A percentile compares a stretch with the other conserved stretches of the same genome.
phyloP scores from a whole-genome alignment of 768 basidiomycete species.

The Goffeauzyma gilvescens region DNA sequence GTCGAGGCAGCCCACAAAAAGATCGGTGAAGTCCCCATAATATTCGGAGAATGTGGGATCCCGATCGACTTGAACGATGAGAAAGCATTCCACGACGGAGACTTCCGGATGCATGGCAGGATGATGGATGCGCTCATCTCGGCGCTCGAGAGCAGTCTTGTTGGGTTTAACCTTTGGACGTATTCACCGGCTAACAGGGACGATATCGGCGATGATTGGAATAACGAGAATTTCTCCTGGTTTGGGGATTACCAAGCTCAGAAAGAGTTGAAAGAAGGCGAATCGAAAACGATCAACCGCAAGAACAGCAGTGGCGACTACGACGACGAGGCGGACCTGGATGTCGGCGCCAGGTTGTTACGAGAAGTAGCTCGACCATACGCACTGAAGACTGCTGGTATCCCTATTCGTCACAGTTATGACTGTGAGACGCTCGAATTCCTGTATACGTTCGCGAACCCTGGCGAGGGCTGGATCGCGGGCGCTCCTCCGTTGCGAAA shows the following conservation, averaged over 20 bases:
- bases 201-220: slow-evolving; percentile 62
- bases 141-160: slow-evolving; percentile 53
- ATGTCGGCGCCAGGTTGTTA: slow-evolving; percentile 64
- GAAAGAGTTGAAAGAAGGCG: not conserved
- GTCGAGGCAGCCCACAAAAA: slow-evolving; percentile 48
- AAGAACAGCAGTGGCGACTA: slow-evolving; percentile 37
- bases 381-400: slow-evolving; percentile 71
- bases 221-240: slow-evolving; percentile 94
- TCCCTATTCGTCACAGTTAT: slow-evolving; percentile 54
- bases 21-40: slow-evolving; percentile 61
- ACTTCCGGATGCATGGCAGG: slow-evolving; percentile 61
- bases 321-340: slow-evolving; percentile 42
- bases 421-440: slow-evolving; percentile 26
- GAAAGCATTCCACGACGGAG: slow-evolving; percentile 50
- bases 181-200: slow-evolving; percentile 82
- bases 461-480: not conserved
- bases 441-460: slow-evolving; percentile 9
- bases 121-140: slow-evolving; percentile 93
- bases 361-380: slow-evolving; percentile 71
- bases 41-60: slow-evolving; percentile 83
- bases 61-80: slow-evolving; percentile 88
- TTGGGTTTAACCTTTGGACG: slow-evolving; percentile 84
- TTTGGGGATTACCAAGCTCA: slow-evolving; percentile 39
- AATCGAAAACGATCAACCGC: slow-evolving; percentile 8
- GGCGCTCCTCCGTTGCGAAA: not conserved